Percentiles rank a stretch among this genome's conserved stretches.
phyloP scores from a whole-genome alignment of 805 yeast genomes.

The Lipomyces lipofer region DNA sequence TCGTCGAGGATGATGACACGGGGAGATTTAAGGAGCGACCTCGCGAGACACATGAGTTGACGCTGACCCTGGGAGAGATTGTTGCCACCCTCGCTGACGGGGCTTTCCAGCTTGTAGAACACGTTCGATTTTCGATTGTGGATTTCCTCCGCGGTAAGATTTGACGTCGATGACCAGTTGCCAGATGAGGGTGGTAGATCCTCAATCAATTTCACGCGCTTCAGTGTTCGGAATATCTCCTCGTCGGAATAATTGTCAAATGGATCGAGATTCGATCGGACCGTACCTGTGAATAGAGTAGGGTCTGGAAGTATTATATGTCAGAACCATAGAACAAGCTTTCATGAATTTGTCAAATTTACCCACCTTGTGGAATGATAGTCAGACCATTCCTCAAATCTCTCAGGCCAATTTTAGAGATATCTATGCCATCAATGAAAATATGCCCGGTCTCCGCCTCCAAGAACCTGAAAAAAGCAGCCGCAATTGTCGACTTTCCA shows the following conservation, averaged over 20 bases:
- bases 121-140: slow-evolving; percentile 13
- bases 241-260: slow-evolving; percentile 58
- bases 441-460: slow-evolving; percentile 62
- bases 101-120: slow-evolving; percentile 56
- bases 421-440: slow-evolving; percentile 65
- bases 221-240: slow-evolving; percentile 38
- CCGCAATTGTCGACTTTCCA: slow-evolving; percentile 93
- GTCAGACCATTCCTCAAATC: slow-evolving; percentile 64
- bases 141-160: slow-evolving; percentile 5
- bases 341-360: slow-evolving; percentile 63
- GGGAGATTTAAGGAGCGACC: slow-evolving; percentile 72
- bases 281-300: slow-evolving; percentile 68
- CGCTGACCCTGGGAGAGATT: slow-evolving; percentile 88
- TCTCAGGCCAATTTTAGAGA: slow-evolving; percentile 57
- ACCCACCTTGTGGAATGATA: slow-evolving; percentile 80
- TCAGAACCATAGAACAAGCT: no score
- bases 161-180: no score
- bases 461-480: slow-evolving; percentile 72
- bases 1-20: slow-evolving; percentile 75
- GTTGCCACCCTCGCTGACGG: slow-evolving; percentile 69
- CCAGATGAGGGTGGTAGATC: slow-evolving; percentile 1
- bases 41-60: slow-evolving; percentile 76
- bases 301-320: slow-evolving; percentile 78
- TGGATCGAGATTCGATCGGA: slow-evolving; percentile 72
- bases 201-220: slow-evolving; percentile 19